These are phyloP conservation scores for Coelastrella sp. DNA, from an alignment of 139 green algal species.

Conservation along the genomic window DNA sequence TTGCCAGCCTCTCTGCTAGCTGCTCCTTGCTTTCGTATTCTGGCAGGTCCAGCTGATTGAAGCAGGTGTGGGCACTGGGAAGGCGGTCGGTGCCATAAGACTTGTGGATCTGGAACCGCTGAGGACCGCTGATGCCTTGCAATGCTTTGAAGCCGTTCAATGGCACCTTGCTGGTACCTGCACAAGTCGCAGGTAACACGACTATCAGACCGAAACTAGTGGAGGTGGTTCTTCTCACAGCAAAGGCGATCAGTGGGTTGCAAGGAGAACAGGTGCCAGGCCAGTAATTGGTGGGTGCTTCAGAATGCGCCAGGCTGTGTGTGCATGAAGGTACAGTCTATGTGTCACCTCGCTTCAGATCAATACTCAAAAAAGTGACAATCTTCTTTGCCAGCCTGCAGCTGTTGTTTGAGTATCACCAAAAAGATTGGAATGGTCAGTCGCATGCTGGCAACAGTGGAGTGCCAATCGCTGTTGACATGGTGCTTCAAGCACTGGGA, in stretches of 20 bases:
- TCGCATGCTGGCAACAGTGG: no score
- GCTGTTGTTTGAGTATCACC: no score
- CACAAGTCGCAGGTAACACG: neutral
- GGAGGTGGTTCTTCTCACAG: neutral
- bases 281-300: no score
- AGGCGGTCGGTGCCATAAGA: constrained; percentile 55
- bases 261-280: no score
- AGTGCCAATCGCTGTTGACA: no score
- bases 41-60: constrained; percentile 90
- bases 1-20: constrained; percentile 90
- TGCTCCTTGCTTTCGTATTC: constrained; percentile 92
- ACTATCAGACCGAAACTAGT: neutral
- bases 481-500: no score
- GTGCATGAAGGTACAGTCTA: no score
- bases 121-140: constrained; percentile 93
- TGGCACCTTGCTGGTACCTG: constrained; percentile 95
- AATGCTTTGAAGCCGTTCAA: constrained; percentile 96
- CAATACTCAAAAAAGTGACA: no score
- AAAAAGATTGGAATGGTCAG: no score
- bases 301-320: no score
- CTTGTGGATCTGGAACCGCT: constrained; percentile 92
- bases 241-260: neutral
- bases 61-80: constrained; percentile 92
- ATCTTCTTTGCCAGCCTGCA: no score
- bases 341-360: no score